Evolutionary conservation across 2,329 filamentous ascomycete genomes (phyloP), one percentile per base, ranked within the genome.

Genomic region (Penicillium sp.): DNA sequence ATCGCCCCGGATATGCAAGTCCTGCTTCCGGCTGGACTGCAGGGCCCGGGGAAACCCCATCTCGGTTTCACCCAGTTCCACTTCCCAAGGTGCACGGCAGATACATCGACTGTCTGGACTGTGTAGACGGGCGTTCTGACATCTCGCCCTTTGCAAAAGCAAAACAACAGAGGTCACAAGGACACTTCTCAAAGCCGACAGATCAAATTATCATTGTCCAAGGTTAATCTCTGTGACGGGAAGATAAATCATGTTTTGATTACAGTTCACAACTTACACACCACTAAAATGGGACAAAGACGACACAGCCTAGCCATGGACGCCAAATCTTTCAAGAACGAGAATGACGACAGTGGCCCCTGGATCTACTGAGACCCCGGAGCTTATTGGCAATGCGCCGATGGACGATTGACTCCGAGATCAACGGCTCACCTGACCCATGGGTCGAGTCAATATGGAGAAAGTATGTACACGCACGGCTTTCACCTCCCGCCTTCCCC

Each of bases 1-100:
- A 67, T 68, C 60, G 56, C 25, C 59, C 38, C 64, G 66, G 66
- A 64, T 63, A 63, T 65, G 65, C 58, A 62, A 43, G 55, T 63
- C 55, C 55, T 56, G 55, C 64, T 63, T 68, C 65, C 65, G 65
- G 61, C 50, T 59, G 59, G 54, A 52, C 38, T 38, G 35, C 55
- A 57, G 48, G 25, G 57, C 49, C 31, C 58, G 55, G 58, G 49
- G 62, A 59, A 48, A 35, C 54, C 51, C 54, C 52, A 61, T 60
- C 54, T 48, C 28, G 31, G 54, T 66, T 60, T 62, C 52, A 60
- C 17, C 54, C 20, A 55, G 54, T 58, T 22, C 58, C 42, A 59
- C 51, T 20, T 50, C 5, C 47, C 48, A 39, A 57, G 42, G 38
- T 39, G 28, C 45, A 43, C 47, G 28, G 52, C 52, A 55, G 41